Base-by-base conservation (phyloP, 2,329 filamentous ascomycete genomes). In the Hypomyces perniciosus region DNA sequence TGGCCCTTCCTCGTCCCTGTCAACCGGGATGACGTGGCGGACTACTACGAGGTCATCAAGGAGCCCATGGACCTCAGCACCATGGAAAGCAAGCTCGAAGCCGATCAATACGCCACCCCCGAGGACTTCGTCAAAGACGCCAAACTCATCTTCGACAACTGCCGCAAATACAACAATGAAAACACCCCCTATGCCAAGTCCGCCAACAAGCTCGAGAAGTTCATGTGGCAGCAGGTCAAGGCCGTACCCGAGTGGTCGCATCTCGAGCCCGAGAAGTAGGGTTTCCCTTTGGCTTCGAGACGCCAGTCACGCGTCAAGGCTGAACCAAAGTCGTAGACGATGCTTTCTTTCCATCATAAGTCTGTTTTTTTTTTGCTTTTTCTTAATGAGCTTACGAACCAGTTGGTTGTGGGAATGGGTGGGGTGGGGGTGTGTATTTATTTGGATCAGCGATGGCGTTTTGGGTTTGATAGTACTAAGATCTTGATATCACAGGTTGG, bases 41-140 rank as follows among this genome's bases (percentile, higher is more conserved):
- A 99, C 68, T 99, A 99, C 72, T 97, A 97, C 74, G 90, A 96
- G 53, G 91, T 97, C 54, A 99, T 99, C 74, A 91, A 91, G 65
- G 88, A 96, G 67, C 93, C 93, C 34, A 99, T 99, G 93, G 93
- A 96, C 65, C 76, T 96, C 44, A 85, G 82, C 44, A 96, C 91
- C 20, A 97, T 99, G 92, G 93, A 97, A 69, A 84, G 83, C 59
- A 95, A 95, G 70, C 85, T 96, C 56, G 91, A 97, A 64, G 89
- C 90, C 37, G 93, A 97, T 69, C 81, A 92, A 63, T 99, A 99
- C 65, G 81, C 84, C 12, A 90, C 83, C 0, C 92, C 93, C 0
- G 90, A 97, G 64, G 93, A 97, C 61, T 96, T 99, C 61, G 84
- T 92, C 71, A 81, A 79, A 56, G 93, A 99, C 66, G 88, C 91